phyloP scores from a whole-genome alignment of 192 early-diverging fungal species.

The Coemansia sp. region DNA sequence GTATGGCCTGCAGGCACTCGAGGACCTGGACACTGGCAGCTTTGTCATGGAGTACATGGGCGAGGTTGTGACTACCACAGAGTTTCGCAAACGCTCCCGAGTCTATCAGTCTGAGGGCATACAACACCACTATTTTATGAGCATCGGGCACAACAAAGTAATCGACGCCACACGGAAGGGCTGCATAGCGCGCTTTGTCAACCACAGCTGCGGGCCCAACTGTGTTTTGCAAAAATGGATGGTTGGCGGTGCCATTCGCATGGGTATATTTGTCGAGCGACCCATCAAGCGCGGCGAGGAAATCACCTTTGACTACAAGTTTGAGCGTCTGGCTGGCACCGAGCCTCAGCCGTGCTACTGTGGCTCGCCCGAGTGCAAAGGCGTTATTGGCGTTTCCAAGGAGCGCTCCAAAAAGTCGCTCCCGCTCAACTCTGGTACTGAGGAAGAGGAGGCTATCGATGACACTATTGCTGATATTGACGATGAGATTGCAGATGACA shows the following conservation, averaged over 20 bases:
- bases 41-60: conserved; percentile 99
- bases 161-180: conserved; percentile 96
- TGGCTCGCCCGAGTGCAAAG: conserved; percentile 84
- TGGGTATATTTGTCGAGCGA: conserved; percentile 93
- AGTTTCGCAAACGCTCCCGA: conserved; percentile 81
- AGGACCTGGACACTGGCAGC: conserved; percentile 68
- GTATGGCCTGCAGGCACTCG: conserved; percentile 82
- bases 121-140: conserved; percentile 99
- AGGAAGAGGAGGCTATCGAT: conserved; percentile 51
- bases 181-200: conserved; percentile 94
- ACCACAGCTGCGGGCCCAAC: conserved; percentile 97
- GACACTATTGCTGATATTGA: conserved; percentile 60
- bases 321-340: conserved; percentile 79
- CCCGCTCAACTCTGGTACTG: not conserved
- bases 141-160: conserved; percentile 87
- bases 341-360: conserved; percentile 94
- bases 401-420: conserved; percentile 41
- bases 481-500: conserved; percentile 60
- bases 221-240: conserved; percentile 97
- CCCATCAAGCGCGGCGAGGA: conserved; percentile 81
- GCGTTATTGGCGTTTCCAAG: conserved; percentile 87
- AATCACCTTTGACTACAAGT: conserved; percentile 98
- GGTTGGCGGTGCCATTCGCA: conserved; percentile 82
- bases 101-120: conserved; percentile 82
- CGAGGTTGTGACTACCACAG: conserved; percentile 83